Conservation (phyloP, 2,329 filamentous ascomycete genomes). For the Scedosporium aurantiacum region DNA sequence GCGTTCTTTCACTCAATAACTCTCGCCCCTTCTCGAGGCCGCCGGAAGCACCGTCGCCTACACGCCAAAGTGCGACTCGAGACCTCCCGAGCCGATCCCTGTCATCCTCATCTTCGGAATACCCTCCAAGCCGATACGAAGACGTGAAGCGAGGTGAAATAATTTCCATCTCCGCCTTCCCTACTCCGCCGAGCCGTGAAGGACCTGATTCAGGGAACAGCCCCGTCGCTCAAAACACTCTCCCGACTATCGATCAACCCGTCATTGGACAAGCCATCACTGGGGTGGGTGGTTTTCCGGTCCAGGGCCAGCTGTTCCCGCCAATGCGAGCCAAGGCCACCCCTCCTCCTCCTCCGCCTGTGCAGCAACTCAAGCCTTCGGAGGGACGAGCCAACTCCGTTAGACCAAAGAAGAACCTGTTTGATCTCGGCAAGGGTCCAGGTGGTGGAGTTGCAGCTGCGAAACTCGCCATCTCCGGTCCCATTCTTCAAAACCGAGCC, state of each 20-base stretch:
- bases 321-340: conserved; percentile 22
- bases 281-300: conserved; percentile 27
- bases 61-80: conserved; percentile 18
- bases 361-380: conserved; percentile 8
- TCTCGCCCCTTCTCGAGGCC: conserved; percentile 19
- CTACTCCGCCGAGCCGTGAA: conserved; percentile 12
- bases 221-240: conserved; percentile 13
- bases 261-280: conserved; percentile 21
- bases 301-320: conserved; percentile 30
- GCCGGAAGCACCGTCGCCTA: conserved; percentile 26
- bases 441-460: conserved; percentile 13
- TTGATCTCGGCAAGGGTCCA: background rate
- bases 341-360: background rate
- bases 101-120: conserved; percentile 31
- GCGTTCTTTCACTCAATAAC: conserved; percentile 20
- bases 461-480: conserved; percentile 37
- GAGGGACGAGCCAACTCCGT: conserved; percentile 10
- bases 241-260: conserved; percentile 28
- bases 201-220: conserved; percentile 14
- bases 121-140: conserved; percentile 35
- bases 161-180: conserved; percentile 24
- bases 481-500: conserved; percentile 27
- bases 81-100: conserved; percentile 22
- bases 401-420: conserved; percentile 11
- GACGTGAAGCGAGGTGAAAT: conserved; percentile 33